Percentiles rank a stretch among this genome's conserved stretches.
Conservation (phyloP, 2,329 filamentous ascomycete species). For the Alternaria viburni region DNA sequence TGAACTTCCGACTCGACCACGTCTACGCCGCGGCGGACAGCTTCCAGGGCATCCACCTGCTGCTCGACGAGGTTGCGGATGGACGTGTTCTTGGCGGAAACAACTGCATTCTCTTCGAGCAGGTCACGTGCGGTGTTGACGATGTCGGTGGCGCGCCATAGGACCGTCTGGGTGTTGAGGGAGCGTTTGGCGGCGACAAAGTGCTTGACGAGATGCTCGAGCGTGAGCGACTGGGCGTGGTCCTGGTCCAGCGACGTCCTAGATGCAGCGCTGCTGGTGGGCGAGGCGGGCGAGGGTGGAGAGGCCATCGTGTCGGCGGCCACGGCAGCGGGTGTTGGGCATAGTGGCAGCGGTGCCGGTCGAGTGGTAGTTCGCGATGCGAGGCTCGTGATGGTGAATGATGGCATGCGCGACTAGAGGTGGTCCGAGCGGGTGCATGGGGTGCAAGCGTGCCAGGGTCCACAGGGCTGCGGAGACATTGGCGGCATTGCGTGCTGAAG, state of each 20-base stretch:
- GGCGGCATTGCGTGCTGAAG: constrained; percentile 21
- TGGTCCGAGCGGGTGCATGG: background rate
- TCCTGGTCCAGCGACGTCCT: constrained; percentile 28
- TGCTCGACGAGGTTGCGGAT: constrained; percentile 52
- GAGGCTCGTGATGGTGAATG: background rate
- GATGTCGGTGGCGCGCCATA: constrained; percentile 86
- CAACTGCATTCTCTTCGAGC: constrained; percentile 78
- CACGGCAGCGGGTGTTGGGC: background rate
- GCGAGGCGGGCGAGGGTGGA: constrained; percentile 50
- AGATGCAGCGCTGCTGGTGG: constrained; percentile 45
- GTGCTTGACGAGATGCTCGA: constrained; percentile 82
- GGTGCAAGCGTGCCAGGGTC: background rate
- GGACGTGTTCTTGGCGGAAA: constrained; percentile 61
- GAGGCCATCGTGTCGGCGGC: constrained; percentile 40
- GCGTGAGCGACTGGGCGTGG: constrained; percentile 50
- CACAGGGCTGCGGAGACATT: background rate
- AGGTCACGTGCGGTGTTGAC: constrained; percentile 76
- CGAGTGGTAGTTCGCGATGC: background rate
- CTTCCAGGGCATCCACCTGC: constrained; percentile 52
- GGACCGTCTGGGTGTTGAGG: constrained; percentile 79
- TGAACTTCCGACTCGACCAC: constrained; percentile 51
- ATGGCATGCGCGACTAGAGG: background rate
- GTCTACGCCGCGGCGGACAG: constrained; percentile 52
- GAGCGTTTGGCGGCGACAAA: constrained; percentile 88
- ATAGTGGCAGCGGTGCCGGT: background rate